Evolutionary conservation across 2,329 filamentous ascomycete genomes (phyloP).

Genomic region (Xylaria multiplex): DNA sequence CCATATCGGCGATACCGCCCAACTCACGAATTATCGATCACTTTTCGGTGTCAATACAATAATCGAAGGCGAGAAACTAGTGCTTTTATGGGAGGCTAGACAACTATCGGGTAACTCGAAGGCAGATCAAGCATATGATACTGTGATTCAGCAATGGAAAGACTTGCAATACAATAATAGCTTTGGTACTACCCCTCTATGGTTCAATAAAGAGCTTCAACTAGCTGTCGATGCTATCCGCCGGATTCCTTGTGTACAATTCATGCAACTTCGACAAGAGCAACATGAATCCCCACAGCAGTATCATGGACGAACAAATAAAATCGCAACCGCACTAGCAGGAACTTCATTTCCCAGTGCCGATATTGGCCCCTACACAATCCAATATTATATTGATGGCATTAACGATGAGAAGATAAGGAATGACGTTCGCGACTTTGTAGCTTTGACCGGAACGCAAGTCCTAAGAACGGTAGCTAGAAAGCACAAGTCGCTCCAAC

Average conservation of each 20-base stretch:
- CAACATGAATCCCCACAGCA: constrained; percentile 61
- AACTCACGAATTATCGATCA: constrained; percentile 54
- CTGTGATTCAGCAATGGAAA: constrained; percentile 58
- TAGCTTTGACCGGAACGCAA: constrained; percentile 37
- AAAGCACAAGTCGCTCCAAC: constrained; percentile 65
- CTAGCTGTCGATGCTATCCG: constrained; percentile 60
- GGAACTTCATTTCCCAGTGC: constrained; percentile 35
- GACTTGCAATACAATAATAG: constrained; percentile 52
- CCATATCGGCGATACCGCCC: constrained; percentile 47
- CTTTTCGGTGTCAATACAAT: constrained; percentile 65
- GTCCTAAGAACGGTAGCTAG: constrained; percentile 57
- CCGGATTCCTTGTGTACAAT: constrained; percentile 62
- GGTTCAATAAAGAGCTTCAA: constrained; percentile 65
- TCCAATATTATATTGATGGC: constrained; percentile 61
- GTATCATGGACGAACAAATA: constrained; percentile 60
- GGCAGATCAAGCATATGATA: constrained; percentile 52
- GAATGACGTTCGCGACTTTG: constrained; percentile 53
- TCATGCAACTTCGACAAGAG: constrained; percentile 64
- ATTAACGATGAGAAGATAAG: constrained; percentile 60
- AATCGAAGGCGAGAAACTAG: constrained; percentile 65
- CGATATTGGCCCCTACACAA: constrained; percentile 40
- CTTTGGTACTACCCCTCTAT: constrained; percentile 59
- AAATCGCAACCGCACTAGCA: constrained; percentile 52
- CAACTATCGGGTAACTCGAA: constrained; percentile 46
- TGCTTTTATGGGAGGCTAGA: constrained; percentile 57